Evolutionary conservation across 257 asterid species (phyloP).

Genomic region (Nicotiana attenuata): DNA sequence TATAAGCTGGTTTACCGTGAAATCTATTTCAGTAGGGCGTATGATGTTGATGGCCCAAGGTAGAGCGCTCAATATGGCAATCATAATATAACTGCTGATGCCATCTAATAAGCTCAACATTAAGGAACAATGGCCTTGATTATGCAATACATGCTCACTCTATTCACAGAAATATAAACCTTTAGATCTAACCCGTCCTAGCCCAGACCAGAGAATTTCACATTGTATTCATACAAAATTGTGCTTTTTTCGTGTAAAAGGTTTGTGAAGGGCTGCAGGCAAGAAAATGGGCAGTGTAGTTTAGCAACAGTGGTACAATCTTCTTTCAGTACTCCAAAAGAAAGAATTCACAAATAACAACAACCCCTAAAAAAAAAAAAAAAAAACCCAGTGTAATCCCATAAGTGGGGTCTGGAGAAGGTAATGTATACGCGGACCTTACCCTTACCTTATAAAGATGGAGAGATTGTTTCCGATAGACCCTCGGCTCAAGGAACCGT

Average conservation of each 20-base stretch:
- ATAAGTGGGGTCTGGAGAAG: no score
- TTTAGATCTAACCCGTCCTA: not conserved
- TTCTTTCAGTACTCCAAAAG: not conserved
- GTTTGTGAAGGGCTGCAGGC: not conserved
- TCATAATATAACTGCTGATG: not conserved
- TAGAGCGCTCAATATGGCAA: not conserved
- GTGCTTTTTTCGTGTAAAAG: not conserved
- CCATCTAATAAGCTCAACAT: not conserved
- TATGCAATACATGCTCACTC: not conserved
- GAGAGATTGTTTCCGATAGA: no score
- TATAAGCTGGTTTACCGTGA: no score
- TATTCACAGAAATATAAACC: not conserved
- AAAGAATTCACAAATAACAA: not conserved
- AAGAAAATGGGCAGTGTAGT: not conserved
- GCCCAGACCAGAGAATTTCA: not conserved
- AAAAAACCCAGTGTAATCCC: no score
- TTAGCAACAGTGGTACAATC: not conserved
- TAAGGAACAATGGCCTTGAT: not conserved
- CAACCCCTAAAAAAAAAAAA: no score
- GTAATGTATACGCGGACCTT: no score
- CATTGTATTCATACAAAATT: not conserved
- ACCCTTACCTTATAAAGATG: no score
- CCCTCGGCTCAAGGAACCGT: no score
- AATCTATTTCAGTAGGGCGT: no score
- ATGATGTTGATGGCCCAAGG: no score